Evolutionary conservation across 306 rosid genomes (phyloP).

Genomic region (Cicer yamashitae): DNA sequence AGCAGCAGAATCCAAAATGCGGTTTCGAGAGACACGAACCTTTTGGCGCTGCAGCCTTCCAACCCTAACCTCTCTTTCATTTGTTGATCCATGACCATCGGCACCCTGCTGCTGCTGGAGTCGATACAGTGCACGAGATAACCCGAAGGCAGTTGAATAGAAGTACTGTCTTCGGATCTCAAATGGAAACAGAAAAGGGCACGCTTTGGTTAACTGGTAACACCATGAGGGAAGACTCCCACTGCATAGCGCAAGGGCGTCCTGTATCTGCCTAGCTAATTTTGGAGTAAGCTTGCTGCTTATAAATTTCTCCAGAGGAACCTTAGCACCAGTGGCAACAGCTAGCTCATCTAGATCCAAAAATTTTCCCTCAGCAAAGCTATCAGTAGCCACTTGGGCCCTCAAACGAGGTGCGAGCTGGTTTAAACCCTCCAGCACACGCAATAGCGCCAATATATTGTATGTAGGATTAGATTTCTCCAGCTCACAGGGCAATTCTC

Average conservation of each 20-base stretch:
- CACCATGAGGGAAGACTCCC: constrained; percentile 99
- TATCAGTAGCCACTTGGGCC: constrained; percentile 71
- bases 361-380: constrained; percentile 74
- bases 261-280: constrained; percentile 95
- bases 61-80: constrained; percentile 94
- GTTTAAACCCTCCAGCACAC: constrained; percentile 94
- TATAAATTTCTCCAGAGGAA: constrained; percentile 76
- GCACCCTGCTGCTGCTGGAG: constrained; percentile 99
- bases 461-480: constrained; percentile 90
- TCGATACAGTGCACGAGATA: constrained; percentile 93
- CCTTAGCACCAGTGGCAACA: constrained; percentile 62
- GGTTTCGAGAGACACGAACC: constrained; percentile 97
- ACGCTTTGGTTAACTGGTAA: constrained; percentile 96
- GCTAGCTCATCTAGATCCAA: constrained; percentile 67
- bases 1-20: constrained; percentile 95
- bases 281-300: constrained; percentile 98
- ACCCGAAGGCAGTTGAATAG: constrained; percentile 96
- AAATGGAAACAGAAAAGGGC: constrained; percentile 98
- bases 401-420: constrained; percentile 93
- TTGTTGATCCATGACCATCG: constrained; percentile 90
- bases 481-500: constrained; percentile 93
- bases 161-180: constrained; percentile 95
- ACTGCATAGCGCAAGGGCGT: constrained; percentile 99
- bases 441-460: constrained; percentile 80
- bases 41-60: constrained; percentile 98